Conservation (phyloP, 768 basidiomycete species). For the Mycena polygramma region DNA sequence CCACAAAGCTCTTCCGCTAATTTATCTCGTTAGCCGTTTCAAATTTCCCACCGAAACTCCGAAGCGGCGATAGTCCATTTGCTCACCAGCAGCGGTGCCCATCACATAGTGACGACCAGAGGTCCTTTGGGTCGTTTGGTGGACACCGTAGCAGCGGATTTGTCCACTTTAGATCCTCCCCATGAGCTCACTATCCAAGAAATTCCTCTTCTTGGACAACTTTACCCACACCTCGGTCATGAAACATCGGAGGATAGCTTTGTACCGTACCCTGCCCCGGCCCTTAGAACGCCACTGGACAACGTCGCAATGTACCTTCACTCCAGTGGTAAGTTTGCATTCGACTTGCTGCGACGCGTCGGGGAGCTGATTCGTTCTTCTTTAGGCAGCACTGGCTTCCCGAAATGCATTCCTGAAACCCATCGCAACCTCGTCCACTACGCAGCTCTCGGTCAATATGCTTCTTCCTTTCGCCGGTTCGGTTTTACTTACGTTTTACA, state of each 20-base stretch:
- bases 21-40: constrained; percentile 50
- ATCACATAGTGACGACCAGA: constrained; percentile 50
- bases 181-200: constrained; percentile 49
- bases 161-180: constrained; percentile 33
- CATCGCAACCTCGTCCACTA: constrained; percentile 20
- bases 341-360: constrained; percentile 20
- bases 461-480: background rate
- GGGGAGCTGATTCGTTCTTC: background rate
- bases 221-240: constrained; percentile 57
- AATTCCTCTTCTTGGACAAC: constrained; percentile 45
- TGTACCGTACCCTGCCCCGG: constrained; percentile 43
- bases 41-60: constrained; percentile 56
- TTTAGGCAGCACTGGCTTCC: constrained; percentile 32
- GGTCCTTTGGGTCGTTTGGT: constrained; percentile 45
- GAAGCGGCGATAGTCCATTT: constrained; percentile 52
- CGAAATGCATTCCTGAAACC: constrained; percentile 26
- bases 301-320: constrained; percentile 55
- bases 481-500: background rate
- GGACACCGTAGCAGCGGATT: constrained; percentile 41
- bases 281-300: constrained; percentile 32
- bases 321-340: constrained; percentile 46
- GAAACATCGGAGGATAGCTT: constrained; percentile 49
- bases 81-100: constrained; percentile 53
- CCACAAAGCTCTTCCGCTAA: background rate
- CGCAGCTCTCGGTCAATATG: constrained; percentile 12